Evolutionary conservation across 495 filamentous ascomycete genomes (phyloP), one percentile per base, ranked within the genome.

Genomic region (Sordaria brevicollis): DNA sequence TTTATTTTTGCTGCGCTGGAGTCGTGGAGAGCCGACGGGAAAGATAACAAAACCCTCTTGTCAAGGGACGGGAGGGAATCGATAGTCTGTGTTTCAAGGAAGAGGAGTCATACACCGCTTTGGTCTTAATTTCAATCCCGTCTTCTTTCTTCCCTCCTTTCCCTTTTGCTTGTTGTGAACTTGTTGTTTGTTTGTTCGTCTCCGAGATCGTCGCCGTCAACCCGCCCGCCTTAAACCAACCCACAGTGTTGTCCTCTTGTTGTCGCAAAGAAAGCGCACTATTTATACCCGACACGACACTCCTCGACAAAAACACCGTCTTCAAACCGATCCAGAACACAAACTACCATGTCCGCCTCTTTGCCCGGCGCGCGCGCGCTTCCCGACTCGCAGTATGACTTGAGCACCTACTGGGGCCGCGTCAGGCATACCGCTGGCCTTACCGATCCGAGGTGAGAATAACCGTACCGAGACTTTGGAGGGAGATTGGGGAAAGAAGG

Each of bases 321-420:
- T 6, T 37, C 38, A 10, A 43, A 33, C 43, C 33, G 36, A 29
- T 62, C 49, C 68, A n/a, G 41, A 35, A 5, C 9, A 57, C 62
- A 41, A 43, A 25, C 13, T 68, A 74, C 41, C 67, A 99, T 99
- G 95, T 97, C 95, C 31, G 84, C 93, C 71, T 96, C 95, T 41
- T 84, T 97, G 7, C 93, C 94, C 54, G 95, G 95, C 70, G 88
- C 81, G 69, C 89, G 94, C 74, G 91, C 95, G 74, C 86, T 96
- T 34, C 95, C 95, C 69, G 85, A 88, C 66, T 98, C 95, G 21
- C 93, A 92, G 79, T 94, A 97, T 84, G 90, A 99, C 77, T 85
- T 98, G 76, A 88, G 80, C 74, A 97, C 93, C 67, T 99, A 99
- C 82, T 94, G 91, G 92, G 95, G 95, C 57, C 90, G 95, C 15